Conservation (phyloP, 2,329 filamentous ascomycete genomes). For the Ophiostoma tasmaniense region DNA sequence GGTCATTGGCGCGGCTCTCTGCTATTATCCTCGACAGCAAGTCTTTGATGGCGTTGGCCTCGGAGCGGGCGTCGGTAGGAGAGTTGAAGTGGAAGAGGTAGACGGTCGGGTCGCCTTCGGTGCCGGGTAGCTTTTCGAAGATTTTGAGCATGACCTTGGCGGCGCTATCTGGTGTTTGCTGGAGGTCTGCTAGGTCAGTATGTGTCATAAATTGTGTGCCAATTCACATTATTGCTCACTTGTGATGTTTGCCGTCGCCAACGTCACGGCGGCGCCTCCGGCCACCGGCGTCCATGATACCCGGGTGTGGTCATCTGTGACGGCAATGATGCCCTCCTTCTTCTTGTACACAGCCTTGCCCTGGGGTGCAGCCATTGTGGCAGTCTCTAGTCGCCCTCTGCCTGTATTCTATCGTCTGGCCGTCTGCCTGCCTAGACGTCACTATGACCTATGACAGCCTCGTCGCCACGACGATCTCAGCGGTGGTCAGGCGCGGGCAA, state of each 20-base stretch:
- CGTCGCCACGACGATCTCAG: neutral
- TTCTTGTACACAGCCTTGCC: constrained; percentile 83
- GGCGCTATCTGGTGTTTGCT: constrained; percentile 83
- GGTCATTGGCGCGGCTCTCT: constrained; percentile 51
- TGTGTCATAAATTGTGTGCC: no score
- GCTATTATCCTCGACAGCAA: constrained; percentile 70
- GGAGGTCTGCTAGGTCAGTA: constrained; percentile 55
- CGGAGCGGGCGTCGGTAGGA: constrained; percentile 60
- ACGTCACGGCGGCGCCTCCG: constrained; percentile 56
- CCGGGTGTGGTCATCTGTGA: constrained; percentile 63
- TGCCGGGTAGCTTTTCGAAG: constrained; percentile 59
- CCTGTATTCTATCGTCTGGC: neutral
- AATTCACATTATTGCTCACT: constrained; percentile 48
- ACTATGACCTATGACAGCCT: constrained; percentile 5
- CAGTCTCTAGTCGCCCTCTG: no score
- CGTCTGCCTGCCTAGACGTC: neutral
- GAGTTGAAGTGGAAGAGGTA: constrained; percentile 90
- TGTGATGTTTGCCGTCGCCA: constrained; percentile 68
- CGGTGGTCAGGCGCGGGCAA: neutral
- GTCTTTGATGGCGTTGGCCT: constrained; percentile 81
- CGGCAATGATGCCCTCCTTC: constrained; percentile 76
- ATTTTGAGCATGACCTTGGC: constrained; percentile 93
- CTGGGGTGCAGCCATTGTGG: constrained; percentile 48
- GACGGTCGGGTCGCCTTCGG: constrained; percentile 50
- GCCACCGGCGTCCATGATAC: constrained; percentile 70